Base-by-base conservation (phyloP, 2,329 filamentous ascomycete genomes). In the Sarocladiaceae sp. region DNA sequence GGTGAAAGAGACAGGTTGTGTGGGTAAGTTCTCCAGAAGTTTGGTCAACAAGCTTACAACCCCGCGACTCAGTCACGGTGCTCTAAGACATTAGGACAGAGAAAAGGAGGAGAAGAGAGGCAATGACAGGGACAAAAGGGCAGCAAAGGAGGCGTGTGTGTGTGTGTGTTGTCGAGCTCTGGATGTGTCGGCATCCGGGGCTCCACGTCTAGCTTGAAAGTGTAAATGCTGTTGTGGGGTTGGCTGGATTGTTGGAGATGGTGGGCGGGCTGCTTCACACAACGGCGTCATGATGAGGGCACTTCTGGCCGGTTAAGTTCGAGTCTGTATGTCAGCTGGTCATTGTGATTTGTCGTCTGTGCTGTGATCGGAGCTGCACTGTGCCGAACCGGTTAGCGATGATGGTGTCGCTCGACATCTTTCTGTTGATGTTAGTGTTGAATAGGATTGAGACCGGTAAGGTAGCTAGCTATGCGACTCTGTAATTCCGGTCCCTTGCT, bases 121-220 rank as follows among this genome's bases (percentile, higher is more conserved):
- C 13, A 29, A 7, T 7, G 13, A 7, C 13, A 29, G 26, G 13
- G 13, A n/a, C 18, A 9, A 12, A 39, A 24, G 34, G 34, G 16
- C 20, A 24, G 34, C 34, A 19, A n/a, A n/a, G n/a, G n/a, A n/a
- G n/a, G n/a, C n/a, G n/a, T n/a, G n/a, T n/a, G n/a, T n/a, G n/a
- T n/a, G n/a, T 39, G 34, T 39, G 20, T 15, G 26, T 19, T 39
- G 19, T 39, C 19, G 18, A 16, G 7, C 19, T 39, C 37, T 41
- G 37, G 37, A 41, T 41, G 37, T 41, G 19, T 41, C 37, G 37
- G 37, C 37, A 41, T 29, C 37, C 23, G 37, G 26, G 37, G 37
- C 29, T 24, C 37, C 23, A 41, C 37, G 37, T 41, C 4, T 41
- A 41, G 37, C n/a, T 24, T 29, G 3, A 23, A 41, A 41, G 37